Base-by-base conservation (phyloP, 148 eudicot species). In the Cornus suecica region DNA sequence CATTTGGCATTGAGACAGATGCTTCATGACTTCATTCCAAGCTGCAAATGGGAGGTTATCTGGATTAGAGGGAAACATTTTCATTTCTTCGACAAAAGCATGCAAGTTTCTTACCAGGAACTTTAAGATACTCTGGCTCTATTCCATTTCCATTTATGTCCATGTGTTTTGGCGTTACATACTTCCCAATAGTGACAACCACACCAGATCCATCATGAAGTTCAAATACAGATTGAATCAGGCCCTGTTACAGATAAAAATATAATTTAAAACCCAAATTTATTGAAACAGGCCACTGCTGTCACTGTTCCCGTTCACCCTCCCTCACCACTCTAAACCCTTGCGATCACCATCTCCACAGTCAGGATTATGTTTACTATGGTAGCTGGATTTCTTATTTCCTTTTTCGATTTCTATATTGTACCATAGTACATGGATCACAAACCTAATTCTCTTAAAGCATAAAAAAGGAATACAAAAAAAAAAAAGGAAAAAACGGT, bases 171-270 rank as follows among this genome's bases (percentile, higher is more conserved):
- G 97, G 97, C 56, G 98, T 91, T 69, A 88, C 94, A 80, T 94
- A 94, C 87, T 94, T 94, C 45, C 98, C 97, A 61, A 92, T 77
- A 24, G 98, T 94, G 75, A 94, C 92, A 52, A 90, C 95, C 76
- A 94, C 87, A 10, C 98, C 98, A 41, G 98, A 94, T 75, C 98
- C 98, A 86, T 94, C 98, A 82, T 81, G 89, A 28, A 94, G 94
- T 80, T 94, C 98, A 88, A 90, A 94, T 24, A 94, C 98, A 65
- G 98, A 91, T 81, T 94, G 98, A 82, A 94, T 94, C 77, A 94
- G 83, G 8, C 98, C 98, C 98, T 94, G 88, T 45, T 45, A 42
- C 54, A 75, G 51, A 22, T 28, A 62, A 5, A 26, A 79, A 26
- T 28, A 69, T 30, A 58, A 58, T 45, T 1, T 45, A 6, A 45